Evolutionary conservation across 345 rosid species (phyloP).

Genomic region (Gynandropsis gynandra): DNA sequence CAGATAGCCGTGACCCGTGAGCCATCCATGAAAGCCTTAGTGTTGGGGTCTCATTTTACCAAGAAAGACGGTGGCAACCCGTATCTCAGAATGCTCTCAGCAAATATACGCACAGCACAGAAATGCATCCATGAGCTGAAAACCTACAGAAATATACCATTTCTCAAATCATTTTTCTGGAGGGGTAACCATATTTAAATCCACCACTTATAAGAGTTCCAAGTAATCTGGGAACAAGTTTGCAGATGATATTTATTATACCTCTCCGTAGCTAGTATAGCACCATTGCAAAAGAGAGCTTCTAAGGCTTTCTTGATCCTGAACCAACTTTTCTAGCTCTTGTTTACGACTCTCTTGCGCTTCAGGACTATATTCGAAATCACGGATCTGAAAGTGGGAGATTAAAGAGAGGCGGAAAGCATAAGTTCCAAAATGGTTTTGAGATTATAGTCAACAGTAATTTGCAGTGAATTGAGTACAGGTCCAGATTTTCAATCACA

Average conservation of each 20-base stretch:
- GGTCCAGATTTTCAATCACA: no score
- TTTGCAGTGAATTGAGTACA: neutral
- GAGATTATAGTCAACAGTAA: conserved; percentile 1
- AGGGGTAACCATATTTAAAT: neutral
- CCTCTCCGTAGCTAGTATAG: conserved; percentile 97
- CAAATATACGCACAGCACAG: conserved; percentile 88
- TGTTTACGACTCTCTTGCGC: conserved; percentile 80
- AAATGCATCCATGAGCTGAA: conserved; percentile 99
- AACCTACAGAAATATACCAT: conserved; percentile 47
- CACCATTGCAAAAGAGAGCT: conserved; percentile 97
- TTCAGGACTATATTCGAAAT: conserved; percentile 82
- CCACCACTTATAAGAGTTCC: neutral
- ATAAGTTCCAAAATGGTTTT: neutral
- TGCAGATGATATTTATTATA: conserved; percentile 22
- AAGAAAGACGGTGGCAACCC: conserved; percentile 94
- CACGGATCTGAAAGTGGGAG: conserved; percentile 56
- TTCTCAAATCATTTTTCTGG: neutral
- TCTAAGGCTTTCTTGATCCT: conserved; percentile 74
- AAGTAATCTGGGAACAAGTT: no score
- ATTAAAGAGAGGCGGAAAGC: no score
- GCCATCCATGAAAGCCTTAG: conserved; percentile 5
- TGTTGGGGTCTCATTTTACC: conserved; percentile 42
- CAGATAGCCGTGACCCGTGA: conserved; percentile 2
- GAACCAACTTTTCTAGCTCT: conserved; percentile 67
- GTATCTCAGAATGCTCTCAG: conserved; percentile 97